Conservation (phyloP, 352 stramenopile species). For the Pythium coloratum region DNA sequence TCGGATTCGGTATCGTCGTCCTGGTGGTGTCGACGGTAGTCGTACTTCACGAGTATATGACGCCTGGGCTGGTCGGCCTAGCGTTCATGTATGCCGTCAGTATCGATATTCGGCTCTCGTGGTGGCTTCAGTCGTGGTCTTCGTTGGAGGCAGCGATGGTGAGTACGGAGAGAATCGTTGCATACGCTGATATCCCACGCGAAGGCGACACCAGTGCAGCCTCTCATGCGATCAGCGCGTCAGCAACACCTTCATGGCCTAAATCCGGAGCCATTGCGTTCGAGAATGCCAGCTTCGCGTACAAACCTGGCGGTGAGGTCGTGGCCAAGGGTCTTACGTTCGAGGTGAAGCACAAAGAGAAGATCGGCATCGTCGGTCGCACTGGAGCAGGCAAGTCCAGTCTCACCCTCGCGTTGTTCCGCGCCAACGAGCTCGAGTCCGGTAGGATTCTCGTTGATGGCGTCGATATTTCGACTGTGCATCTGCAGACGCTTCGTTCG, state of each 20-base stretch:
- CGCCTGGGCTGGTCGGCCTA: conserved; percentile 71
- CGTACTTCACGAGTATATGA: conserved; percentile 28
- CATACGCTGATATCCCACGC: conserved; percentile 35
- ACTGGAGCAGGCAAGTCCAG: conserved; percentile 85
- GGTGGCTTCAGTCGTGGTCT: conserved; percentile 51
- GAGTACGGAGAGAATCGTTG: conserved; percentile 45
- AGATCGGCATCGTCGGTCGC: conserved; percentile 89
- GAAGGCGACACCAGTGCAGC: conserved; percentile 19
- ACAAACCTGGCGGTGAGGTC: conserved; percentile 44
- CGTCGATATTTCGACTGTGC: conserved; percentile 32
- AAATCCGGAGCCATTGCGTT: conserved; percentile 61
- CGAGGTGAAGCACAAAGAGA: conserved; percentile 46
- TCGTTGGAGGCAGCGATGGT: conserved; percentile 62
- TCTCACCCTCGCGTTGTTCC: conserved; percentile 90
- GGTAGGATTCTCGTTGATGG: conserved; percentile 39
- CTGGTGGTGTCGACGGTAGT: conserved; percentile 34
- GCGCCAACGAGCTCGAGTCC: conserved; percentile 88
- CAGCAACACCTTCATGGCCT: conserved; percentile 50
- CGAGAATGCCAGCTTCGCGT: conserved; percentile 74
- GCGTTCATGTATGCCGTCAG: conserved; percentile 85
- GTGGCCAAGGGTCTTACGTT: conserved; percentile 47
- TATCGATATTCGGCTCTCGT: conserved; percentile 42
- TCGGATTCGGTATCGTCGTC: conserved; percentile 37
- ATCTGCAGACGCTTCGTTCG: conserved; percentile 23
- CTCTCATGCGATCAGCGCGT: background rate